Conservation (phyloP, 306 rosid genomes). For the Vigna unguiculata region DNA sequence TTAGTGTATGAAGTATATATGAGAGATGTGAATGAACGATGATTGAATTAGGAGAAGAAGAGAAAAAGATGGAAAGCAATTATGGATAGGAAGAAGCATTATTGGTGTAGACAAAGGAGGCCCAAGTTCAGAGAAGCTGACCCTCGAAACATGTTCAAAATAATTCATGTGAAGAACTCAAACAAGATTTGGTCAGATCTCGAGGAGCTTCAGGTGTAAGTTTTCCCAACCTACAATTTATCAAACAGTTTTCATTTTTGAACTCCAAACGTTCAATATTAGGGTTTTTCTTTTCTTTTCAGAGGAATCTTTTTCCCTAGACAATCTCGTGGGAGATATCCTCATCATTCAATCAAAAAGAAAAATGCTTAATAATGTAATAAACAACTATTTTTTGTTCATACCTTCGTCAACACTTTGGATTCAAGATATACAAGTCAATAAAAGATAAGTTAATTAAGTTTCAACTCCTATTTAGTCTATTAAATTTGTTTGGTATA, state of each 20-base stretch:
- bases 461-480: too few species aligned
- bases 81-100: constrained; percentile 38
- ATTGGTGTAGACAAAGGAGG: constrained; percentile 47
- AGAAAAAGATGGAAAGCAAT: constrained; percentile 32
- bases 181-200: constrained; percentile 46
- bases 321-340: not conserved
- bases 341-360: too few species aligned
- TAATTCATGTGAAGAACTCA: constrained; percentile 42
- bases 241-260: not conserved
- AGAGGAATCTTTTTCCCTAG: not conserved
- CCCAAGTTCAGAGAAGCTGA: constrained; percentile 45
- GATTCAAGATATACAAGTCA: too few species aligned
- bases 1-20: too few species aligned
- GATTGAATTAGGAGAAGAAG: constrained; percentile 42
- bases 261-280: not conserved
- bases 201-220: constrained; percentile 42
- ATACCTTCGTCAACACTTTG: too few species aligned
- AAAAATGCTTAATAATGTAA: too few species aligned
- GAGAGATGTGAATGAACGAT: not conserved
- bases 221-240: constrained; percentile 14
- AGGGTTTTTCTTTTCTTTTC: not conserved
- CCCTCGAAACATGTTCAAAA: constrained; percentile 46
- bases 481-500: too few species aligned
- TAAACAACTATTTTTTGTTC: too few species aligned
- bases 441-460: too few species aligned